Conservation (phyloP, 192 early-diverging fungal genomes). For the Umbelopsis vinacea region DNA sequence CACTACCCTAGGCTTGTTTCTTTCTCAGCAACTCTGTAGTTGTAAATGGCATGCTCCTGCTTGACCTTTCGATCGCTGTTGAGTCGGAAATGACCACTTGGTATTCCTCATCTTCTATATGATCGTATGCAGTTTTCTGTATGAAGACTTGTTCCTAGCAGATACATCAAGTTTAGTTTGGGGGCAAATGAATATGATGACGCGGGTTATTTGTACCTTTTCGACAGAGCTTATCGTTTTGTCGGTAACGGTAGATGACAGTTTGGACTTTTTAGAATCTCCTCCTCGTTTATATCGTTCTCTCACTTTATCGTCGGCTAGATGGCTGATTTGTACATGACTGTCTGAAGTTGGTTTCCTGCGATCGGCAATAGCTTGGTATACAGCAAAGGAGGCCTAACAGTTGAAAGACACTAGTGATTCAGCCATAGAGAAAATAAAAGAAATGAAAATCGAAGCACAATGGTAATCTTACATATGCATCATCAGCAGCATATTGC, state of each 20-base stretch:
- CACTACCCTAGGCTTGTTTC: not conserved
- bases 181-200: no score
- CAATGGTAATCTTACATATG: constrained; percentile 27
- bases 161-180: no score
- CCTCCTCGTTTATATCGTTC: not conserved
- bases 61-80: not conserved
- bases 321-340: not conserved
- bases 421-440: not conserved
- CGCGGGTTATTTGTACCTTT: no score
- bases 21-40: not conserved
- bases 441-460: not conserved
- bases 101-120: not conserved
- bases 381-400: constrained; percentile 5
- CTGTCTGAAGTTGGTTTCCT: not conserved
- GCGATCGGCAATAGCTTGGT: not conserved
- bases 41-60: not conserved
- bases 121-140: not conserved
- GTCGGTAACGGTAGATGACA: not conserved
- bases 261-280: not conserved
- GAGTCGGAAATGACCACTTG: not conserved
- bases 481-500: constrained; percentile 35
- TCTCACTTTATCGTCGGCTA: constrained; percentile 3
- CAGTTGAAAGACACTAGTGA: not conserved
- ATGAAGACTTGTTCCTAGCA: no score
- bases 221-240: no score